phyloP scores from a whole-genome alignment of 352 stramenopile species.

The Paralagenidium karlingii region DNA sequence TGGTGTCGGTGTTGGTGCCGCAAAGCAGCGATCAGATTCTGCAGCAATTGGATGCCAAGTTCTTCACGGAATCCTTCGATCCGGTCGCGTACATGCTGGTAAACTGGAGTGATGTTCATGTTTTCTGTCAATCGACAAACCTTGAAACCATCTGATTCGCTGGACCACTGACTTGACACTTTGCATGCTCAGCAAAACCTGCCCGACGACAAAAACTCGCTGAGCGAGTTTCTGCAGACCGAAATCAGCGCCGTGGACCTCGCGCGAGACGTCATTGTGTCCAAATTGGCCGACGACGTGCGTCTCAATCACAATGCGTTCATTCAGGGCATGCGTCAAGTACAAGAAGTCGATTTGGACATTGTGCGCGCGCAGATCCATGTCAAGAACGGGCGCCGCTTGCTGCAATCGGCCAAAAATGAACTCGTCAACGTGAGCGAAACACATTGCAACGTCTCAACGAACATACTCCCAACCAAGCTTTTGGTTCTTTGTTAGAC shows the following conservation, averaged over 20 bases:
- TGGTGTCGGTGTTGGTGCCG: constrained; percentile 47
- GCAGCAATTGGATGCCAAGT: constrained; percentile 55
- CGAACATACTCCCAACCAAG: too few relatives aligned
- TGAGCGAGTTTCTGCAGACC: constrained; percentile 59
- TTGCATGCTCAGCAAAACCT: constrained; percentile 59
- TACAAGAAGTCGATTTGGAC: constrained; percentile 80
- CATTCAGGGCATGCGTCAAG: constrained; percentile 79
- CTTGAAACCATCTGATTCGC: not conserved
- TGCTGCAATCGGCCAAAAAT: constrained; percentile 55
- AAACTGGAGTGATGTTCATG: too few relatives aligned
- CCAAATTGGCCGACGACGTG: constrained; percentile 72
- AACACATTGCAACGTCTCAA: too few relatives aligned
- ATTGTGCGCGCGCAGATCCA: constrained; percentile 76
- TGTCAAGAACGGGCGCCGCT: constrained; percentile 71
- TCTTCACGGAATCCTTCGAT: constrained; percentile 75
- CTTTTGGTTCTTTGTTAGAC: too few relatives aligned
- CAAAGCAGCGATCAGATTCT: constrained; percentile 53
- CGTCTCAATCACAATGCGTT: constrained; percentile 63
- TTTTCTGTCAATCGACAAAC: too few relatives aligned
- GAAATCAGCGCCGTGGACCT: constrained; percentile 77
- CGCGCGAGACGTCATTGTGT: constrained; percentile 60
- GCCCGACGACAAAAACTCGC: constrained; percentile 21
- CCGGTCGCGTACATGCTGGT: constrained; percentile 53
- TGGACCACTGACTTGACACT: not conserved
- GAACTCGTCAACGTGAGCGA: constrained; percentile 65